Evolutionary conservation across 495 filamentous ascomycete species (phyloP), one percentile per base, ranked within the genome.

Genomic region (Penicillium psychrofluorescens): DNA sequence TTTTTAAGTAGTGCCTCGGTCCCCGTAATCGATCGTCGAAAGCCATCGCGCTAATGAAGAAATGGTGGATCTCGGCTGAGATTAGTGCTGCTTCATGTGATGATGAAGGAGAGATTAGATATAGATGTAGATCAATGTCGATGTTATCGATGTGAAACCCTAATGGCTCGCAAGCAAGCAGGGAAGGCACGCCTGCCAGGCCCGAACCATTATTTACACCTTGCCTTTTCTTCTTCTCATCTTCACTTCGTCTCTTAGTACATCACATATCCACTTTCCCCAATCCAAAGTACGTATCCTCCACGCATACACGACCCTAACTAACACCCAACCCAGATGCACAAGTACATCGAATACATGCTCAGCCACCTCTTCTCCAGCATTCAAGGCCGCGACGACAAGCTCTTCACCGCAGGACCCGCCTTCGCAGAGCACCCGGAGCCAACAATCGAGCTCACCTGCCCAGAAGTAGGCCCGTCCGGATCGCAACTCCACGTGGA

Each of bases 401-500:
- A 71, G 36, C 64, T 72, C 32, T 75, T 78, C 53, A 70, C 55
- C 44, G 69, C 60, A 31, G 45, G 51, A 27, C 57, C 70, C 0
- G 64, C 71, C 7, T 78, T 80, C 44, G 41, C 59, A 7, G 38
- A 57, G 8, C 40, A 62, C 38, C 58, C 68, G 4, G 49, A 63
- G 6, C 67, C 66, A 28, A 74, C 68, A 8, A 58, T 78, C 45
- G 41, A 46, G 11, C 50, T 80, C 30, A 61, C 63, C 8, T 71
- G 68, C 12, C 62, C 69, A 11, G 71, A 74, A 33, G 61, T 68
- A 39, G 70, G 72, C 12, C 55, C 56, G 8, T 66, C 62, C 8
- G 66, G 64, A 22, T 66, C 72, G 7, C 45, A 48, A 15, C 46
- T 78, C 31, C 49, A 55, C 43, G 48, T 46, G 4, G 62, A 70